phyloP scores from a whole-genome alignment of 1,284 basidiomycete genomes.

The Porodaedalea pini region DNA sequence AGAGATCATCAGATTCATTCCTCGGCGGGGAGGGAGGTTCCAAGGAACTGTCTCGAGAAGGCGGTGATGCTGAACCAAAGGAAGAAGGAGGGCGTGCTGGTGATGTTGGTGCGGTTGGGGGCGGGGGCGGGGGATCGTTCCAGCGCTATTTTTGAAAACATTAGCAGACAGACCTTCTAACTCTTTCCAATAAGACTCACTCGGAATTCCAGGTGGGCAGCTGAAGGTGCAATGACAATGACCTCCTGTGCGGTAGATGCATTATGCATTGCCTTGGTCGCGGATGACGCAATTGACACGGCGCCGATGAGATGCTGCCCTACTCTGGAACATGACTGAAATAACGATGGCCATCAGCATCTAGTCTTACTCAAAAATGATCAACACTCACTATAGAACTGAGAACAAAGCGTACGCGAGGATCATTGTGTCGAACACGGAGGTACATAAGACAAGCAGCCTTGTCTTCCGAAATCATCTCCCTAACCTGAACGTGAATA shows the following conservation, averaged over 20 bases:
- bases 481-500: conserved; percentile 37
- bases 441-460: conserved; percentile 72
- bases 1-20: conserved; percentile 7
- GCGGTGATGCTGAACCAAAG: conserved; percentile 10
- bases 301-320: conserved; percentile 71
- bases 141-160: conserved; percentile 46
- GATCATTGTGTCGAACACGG: conserved; percentile 70
- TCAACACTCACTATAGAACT: conserved; percentile 59
- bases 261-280: conserved; percentile 68
- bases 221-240: conserved; percentile 61
- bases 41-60: conserved; percentile 5
- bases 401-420: conserved; percentile 64
- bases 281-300: conserved; percentile 67
- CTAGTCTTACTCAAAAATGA: conserved; percentile 27
- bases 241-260: conserved; percentile 77
- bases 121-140: conserved; percentile 65
- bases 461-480: conserved; percentile 70
- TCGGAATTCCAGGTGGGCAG: conserved; percentile 63
- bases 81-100: conserved; percentile 23
- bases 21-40: conserved; percentile 20
- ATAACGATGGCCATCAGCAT: conserved; percentile 37
- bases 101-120: conserved; percentile 28
- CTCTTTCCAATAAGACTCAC: conserved; percentile 36
- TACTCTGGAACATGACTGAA: conserved; percentile 33
- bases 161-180: not conserved